A percentile compares a stretch with the other conserved stretches of the same genome.
Conservation (phyloP, 225 moss, liverwort and hornwort genomes). For the Polytrichum formosum region DNA sequence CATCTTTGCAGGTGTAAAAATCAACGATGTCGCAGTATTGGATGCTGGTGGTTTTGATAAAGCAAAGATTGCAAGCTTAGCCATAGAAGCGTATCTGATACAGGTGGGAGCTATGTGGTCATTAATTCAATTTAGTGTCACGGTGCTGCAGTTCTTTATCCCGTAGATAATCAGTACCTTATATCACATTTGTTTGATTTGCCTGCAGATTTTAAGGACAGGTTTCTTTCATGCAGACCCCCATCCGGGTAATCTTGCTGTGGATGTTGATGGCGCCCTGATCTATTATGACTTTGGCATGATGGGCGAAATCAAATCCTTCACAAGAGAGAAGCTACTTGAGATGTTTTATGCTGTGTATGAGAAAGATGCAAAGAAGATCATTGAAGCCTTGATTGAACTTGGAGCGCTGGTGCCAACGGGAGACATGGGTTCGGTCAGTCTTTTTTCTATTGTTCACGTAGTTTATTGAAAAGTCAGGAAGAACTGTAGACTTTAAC, state of each 20-base stretch:
- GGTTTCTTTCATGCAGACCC: slow-evolving; percentile 99
- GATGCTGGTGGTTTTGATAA: slow-evolving; percentile 74
- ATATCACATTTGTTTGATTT: neutral
- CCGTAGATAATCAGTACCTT: too few relatives aligned
- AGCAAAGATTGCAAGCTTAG: slow-evolving; percentile 65
- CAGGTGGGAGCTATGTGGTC: slow-evolving; percentile 41
- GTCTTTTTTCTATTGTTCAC: slow-evolving; percentile 6
- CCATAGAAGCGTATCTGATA: slow-evolving; percentile 97
- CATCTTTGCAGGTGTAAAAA: slow-evolving; percentile 70
- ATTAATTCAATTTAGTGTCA: too few relatives aligned
- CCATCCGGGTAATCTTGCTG: slow-evolving; percentile 95
- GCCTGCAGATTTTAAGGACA: slow-evolving; percentile 82
- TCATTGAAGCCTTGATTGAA: slow-evolving; percentile 70
- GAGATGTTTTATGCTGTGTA: slow-evolving; percentile 99
- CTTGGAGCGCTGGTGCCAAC: slow-evolving; percentile 92
- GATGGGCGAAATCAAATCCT: slow-evolving; percentile 99
- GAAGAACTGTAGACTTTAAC: too few relatives aligned
- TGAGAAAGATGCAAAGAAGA: slow-evolving; percentile 96
- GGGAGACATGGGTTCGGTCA: slow-evolving; percentile 92
- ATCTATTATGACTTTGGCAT: slow-evolving; percentile 99
- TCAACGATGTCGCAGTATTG: slow-evolving; percentile 70
- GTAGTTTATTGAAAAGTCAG: too few relatives aligned
- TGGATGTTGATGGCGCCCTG: slow-evolving; percentile 80
- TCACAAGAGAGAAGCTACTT: slow-evolving; percentile 83
- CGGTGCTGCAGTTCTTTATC: too few relatives aligned